Evolutionary conservation across 176 grass and related monocot genomes (phyloP).

Genomic region (Areca catechu): DNA sequence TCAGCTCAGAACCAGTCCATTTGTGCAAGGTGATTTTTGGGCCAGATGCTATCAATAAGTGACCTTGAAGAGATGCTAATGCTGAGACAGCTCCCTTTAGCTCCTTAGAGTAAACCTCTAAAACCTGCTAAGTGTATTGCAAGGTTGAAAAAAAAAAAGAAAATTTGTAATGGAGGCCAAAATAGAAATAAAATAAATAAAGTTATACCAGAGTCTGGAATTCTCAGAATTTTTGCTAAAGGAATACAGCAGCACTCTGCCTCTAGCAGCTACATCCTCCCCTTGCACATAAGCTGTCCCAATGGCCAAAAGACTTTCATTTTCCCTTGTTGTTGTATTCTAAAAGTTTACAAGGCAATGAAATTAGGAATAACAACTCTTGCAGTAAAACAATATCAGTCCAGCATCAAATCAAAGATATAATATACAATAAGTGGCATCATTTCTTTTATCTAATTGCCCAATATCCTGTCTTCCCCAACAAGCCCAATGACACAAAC

Average conservation of each 20-base stretch:
- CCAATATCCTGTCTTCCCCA: too few relatives aligned
- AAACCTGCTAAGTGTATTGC: constrained; percentile 31
- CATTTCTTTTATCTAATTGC: too few relatives aligned
- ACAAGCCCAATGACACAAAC: too few relatives aligned
- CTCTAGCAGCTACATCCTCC: constrained; percentile 86
- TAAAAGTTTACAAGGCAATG: constrained; percentile 24
- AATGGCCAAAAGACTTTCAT: constrained; percentile 75
- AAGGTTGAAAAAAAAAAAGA: too few relatives aligned
- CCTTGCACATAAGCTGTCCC: constrained; percentile 96
- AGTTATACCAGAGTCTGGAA: constrained; percentile 71
- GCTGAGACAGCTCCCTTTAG: constrained; percentile 90
- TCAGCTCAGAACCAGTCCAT: constrained; percentile 90
- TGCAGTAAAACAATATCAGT: too few relatives aligned
- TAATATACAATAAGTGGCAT: too few relatives aligned
- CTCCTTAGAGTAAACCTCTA: constrained; percentile 83
- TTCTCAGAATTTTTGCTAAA: constrained; percentile 58
- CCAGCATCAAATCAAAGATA: too few relatives aligned
- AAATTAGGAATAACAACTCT: constrained; percentile 11
- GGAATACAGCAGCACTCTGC: constrained; percentile 71
- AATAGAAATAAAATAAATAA: too few relatives aligned
- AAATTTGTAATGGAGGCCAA: too few relatives aligned
- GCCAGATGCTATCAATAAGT: constrained; percentile 87
- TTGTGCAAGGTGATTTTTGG: constrained; percentile 94
- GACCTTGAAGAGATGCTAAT: constrained; percentile 91
- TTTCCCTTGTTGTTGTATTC: constrained; percentile 84